Conservation (phyloP, 2,329 filamentous ascomycete species). For the Microdochium nivale region DNA sequence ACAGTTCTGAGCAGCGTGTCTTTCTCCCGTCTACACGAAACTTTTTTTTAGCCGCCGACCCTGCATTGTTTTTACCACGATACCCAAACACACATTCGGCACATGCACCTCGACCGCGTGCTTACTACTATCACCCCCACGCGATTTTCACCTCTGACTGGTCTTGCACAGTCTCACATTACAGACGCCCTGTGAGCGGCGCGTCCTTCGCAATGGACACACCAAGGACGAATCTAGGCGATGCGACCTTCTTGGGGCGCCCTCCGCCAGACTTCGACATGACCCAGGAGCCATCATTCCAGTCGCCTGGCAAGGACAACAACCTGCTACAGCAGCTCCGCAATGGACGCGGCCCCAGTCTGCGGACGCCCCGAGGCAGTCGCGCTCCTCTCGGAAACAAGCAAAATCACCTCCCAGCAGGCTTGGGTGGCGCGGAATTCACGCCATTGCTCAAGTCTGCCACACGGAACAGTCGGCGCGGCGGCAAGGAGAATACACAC, state of each 20-base stretch:
- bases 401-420: conserved; percentile 61
- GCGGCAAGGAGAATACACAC: conserved; percentile 52
- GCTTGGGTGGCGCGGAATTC: conserved; percentile 69
- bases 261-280: conserved; percentile 66
- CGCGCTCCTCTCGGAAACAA: conserved; percentile 64
- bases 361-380: conserved; percentile 64
- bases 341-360: conserved; percentile 51
- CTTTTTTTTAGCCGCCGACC: not conserved
- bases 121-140: no score
- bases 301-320: conserved; percentile 67
- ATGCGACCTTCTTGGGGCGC: conserved; percentile 71
- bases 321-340: conserved; percentile 70
- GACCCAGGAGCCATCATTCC: conserved; percentile 81
- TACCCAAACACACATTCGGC: not conserved
- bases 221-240: conserved; percentile 74
- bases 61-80: not conserved
- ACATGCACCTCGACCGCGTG: not conserved
- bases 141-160: not conserved
- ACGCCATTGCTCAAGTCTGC: conserved; percentile 83
- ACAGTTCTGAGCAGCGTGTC: not conserved
- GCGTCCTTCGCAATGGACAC: conserved; percentile 52
- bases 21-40: not conserved
- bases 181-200: not conserved
- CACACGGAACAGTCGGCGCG: conserved; percentile 60
- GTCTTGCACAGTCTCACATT: not conserved